Conservation (phyloP, 257 asterid species). For the Lycium ferocissimum region DNA sequence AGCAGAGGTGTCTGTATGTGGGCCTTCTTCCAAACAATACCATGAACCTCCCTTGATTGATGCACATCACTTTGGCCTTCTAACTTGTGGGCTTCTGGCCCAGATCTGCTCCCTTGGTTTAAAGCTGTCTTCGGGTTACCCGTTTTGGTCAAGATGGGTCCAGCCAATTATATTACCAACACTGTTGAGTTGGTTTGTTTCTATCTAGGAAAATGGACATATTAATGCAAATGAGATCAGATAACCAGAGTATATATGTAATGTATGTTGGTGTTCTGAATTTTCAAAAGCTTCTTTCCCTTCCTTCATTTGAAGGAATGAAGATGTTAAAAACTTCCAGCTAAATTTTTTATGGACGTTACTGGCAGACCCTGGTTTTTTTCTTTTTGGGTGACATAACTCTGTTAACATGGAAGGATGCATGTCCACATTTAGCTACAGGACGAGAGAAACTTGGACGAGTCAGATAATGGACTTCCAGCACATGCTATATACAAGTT, state of each 20-base stretch:
- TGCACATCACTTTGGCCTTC: neutral
- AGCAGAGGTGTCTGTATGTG: neutral
- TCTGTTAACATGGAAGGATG: conserved; percentile 11
- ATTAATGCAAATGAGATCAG: neutral
- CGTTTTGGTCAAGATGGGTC: neutral
- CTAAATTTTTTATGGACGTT: conserved; percentile 2
- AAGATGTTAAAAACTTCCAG: neutral
- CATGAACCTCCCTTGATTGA: conserved; percentile 8
- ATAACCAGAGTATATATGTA: neutral
- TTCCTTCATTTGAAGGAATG: neutral
- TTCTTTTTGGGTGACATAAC: conserved; percentile 5
- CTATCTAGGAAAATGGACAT: conserved; percentile 9
- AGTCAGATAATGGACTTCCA: conserved; percentile 1
- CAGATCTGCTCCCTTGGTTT: conserved; percentile 5
- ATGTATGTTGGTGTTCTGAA: conserved; percentile 24
- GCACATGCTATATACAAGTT: neutral
- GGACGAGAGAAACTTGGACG: conserved; percentile 7
- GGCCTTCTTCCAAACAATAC: neutral
- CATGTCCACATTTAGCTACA: neutral
- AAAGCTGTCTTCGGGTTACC: neutral
- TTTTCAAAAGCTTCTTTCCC: neutral
- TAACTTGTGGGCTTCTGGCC: neutral
- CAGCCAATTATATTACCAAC: neutral
- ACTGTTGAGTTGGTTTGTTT: neutral
- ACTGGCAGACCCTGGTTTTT: neutral